Base-by-base conservation (phyloP, 345 rosid genomes). In the Rhizophora mangle region DNA sequence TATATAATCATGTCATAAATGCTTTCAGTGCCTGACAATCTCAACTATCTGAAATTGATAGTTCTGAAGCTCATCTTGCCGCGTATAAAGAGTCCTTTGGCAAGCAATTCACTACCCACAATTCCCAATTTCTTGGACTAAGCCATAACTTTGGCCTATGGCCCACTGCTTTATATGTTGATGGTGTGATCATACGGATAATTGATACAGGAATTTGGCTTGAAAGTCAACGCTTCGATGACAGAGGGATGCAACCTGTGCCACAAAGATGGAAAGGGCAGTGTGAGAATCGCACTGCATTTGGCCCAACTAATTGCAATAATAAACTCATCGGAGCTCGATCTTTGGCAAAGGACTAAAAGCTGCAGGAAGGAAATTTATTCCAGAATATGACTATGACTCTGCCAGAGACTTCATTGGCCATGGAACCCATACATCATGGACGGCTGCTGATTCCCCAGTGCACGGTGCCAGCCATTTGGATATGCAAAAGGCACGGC, bases 21-120 rank as follows among this genome's bases (percentile, higher is more conserved):
- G 89, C 84, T 2, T 85, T 85, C 24, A 83, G 87, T 29, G 84
- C 85, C 9, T 81, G 80, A 72, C 54, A 37, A 2, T 75, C 81
- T 37, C 87, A 83, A 34, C 46, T 81, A 11, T 58, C 75, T 10
- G 78, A 75, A 70, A 67, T 83, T 20, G 84, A 83, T 72, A 76
- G 63, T 58, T 77, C 76, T 36, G 78, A 85, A 0, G 78, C 85
- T 72, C 86, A 83, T 66, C 66, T 69, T 19, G 83, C 76, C 24
- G 76, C 82, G 18, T 59, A 62, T 22, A 72, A 64, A 5, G 83
- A 83, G 71, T 72, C 82, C 20, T 72, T 76, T 27, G 82, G 83
- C 55, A 81, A 58, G 69, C 75, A 74, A 30, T 72, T 70, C 74
- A 83, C 85, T 1, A 83, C 89, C 18, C 78, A 71, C 60, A 76